These are phyloP conservation scores for Mycena venus DNA, from an alignment of 768 basidiomycete genomes.

Conservation along the genomic window DNA sequence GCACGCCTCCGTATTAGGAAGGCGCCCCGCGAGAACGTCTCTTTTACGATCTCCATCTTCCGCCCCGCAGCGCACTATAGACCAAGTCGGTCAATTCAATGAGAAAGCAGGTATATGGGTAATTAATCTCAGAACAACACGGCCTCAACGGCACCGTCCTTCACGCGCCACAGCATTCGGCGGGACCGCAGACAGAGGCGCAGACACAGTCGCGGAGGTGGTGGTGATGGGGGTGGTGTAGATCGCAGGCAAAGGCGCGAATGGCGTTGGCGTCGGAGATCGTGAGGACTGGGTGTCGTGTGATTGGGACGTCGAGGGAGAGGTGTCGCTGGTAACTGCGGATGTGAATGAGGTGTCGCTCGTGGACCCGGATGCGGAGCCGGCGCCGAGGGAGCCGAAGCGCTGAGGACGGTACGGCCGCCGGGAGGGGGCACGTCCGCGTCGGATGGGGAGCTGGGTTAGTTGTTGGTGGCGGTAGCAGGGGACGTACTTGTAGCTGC, in stretches of 20 bases:
- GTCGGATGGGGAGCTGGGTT: background rate
- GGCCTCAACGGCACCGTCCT: constrained; percentile 77
- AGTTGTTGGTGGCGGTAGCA: background rate
- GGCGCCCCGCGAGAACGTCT: constrained; percentile 32
- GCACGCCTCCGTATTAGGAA: constrained; percentile 25
- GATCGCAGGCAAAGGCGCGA: background rate
- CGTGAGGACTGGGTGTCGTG: background rate
- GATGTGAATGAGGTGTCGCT: background rate
- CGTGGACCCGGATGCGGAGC: background rate
- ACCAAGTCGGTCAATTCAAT: too few species aligned
- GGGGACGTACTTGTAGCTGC: too few species aligned
- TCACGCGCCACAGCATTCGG: background rate
- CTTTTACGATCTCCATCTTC: constrained; percentile 20
- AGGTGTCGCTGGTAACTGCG: background rate
- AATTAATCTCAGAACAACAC: constrained; percentile 79
- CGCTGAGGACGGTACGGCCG: background rate
- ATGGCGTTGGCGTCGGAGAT: background rate
- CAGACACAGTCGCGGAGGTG: constrained; percentile 39
- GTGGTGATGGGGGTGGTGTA: constrained; percentile 25
- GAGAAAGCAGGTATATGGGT: too few species aligned
- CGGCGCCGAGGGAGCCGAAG: background rate
- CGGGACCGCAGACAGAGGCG: constrained; percentile 36
- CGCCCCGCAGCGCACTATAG: constrained; percentile 55
- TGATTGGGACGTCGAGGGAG: background rate
- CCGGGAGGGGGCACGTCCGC: too few species aligned